Evolutionary conservation across 23 red algal species (phyloP).

Genomic region (Rhodosorus marinus): DNA sequence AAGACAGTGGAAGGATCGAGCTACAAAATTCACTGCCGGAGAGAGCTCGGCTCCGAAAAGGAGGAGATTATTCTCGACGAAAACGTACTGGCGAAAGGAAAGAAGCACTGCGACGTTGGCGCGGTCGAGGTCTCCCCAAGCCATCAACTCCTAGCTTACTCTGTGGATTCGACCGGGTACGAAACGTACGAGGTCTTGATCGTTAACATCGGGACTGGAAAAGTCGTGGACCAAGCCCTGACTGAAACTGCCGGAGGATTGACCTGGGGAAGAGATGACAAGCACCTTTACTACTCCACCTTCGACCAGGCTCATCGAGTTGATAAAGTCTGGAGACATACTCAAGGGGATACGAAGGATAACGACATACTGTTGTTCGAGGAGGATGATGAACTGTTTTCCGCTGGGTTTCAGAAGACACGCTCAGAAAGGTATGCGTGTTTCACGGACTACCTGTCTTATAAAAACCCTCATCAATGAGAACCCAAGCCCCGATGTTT

Average conservation of each 20-base stretch:
- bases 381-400: neutral
- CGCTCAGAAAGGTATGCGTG: neutral
- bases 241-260: constrained; percentile 29
- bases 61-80: constrained; percentile 53
- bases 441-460: too few relatives aligned
- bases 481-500: too few relatives aligned
- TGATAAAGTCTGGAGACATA: constrained; percentile 44
- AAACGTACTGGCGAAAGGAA: constrained; percentile 28
- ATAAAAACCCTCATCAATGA: too few relatives aligned
- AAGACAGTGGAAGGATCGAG: constrained; percentile 30
- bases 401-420: neutral
- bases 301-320: constrained; percentile 47
- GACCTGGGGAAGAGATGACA: constrained; percentile 37
- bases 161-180: constrained; percentile 32
- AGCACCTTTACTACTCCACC: constrained; percentile 30
- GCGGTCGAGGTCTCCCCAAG: constrained; percentile 13
- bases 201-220: constrained; percentile 17
- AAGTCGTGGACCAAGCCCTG: constrained; percentile 13
- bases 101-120: constrained; percentile 30
- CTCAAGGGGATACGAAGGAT: constrained; percentile 1
- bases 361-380: neutral
- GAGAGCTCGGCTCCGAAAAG: neutral
- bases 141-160: constrained; percentile 32
- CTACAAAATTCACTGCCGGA: constrained; percentile 4
- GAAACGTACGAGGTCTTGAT: constrained; percentile 60